A percentile compares a stretch with the other conserved stretches of the same genome.
Evolutionary conservation across 768 basidiomycete genomes (phyloP).

Genomic region (Lentinus tigrinus): DNA sequence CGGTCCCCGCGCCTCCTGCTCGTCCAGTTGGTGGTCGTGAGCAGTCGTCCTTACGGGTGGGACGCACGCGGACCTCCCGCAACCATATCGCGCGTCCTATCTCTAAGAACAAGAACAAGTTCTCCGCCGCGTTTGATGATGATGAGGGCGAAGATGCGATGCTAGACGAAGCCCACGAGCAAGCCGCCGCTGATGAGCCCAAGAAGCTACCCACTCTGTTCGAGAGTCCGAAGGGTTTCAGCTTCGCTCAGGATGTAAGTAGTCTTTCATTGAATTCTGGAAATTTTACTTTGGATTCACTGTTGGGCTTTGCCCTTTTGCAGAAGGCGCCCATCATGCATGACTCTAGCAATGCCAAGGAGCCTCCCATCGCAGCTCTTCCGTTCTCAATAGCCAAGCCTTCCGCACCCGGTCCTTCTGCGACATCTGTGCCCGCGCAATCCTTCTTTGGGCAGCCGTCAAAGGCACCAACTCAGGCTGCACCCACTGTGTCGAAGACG

Average conservation of each 20-base stretch:
- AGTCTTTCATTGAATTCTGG: background rate
- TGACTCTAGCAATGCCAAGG: constrained; percentile 48
- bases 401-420: constrained; percentile 11
- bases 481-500: background rate
- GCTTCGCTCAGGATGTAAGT: constrained; percentile 62
- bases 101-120: constrained; percentile 49
- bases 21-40: constrained; percentile 23
- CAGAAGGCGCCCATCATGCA: constrained; percentile 34
- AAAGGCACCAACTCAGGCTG: constrained; percentile 3
- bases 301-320: background rate
- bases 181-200: constrained; percentile 42
- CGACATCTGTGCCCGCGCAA: constrained; percentile 19
- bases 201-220: constrained; percentile 48
- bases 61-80: constrained; percentile 54
- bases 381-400: constrained; percentile 62
- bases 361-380: constrained; percentile 62
- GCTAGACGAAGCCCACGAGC: constrained; percentile 32
- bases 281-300: no score
- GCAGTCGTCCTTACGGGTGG: constrained; percentile 64
- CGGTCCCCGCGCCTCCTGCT: constrained; percentile 14
- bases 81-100: constrained; percentile 55
- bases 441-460: constrained; percentile 16
- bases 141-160: constrained; percentile 38
- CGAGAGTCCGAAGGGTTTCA: constrained; percentile 61
- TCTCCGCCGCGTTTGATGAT: constrained; percentile 64